A percentile compares a stretch with the other conserved stretches of the same genome.
Conservation (phyloP, 169 alveolate genomes). For the Cystoisospora suis region DNA sequence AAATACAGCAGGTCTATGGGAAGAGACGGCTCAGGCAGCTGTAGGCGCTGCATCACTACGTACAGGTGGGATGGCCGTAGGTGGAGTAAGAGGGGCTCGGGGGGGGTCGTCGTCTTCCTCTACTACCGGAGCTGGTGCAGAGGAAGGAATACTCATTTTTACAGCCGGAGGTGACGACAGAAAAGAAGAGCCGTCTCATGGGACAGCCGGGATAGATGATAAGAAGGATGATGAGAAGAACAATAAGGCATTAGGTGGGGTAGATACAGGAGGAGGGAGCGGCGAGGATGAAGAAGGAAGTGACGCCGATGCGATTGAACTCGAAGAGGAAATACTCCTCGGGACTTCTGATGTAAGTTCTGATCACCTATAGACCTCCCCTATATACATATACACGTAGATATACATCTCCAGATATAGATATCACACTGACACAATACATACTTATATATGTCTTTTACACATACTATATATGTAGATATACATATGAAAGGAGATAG, state of each 20-base stretch:
- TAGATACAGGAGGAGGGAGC: background rate
- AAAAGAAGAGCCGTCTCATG: background rate
- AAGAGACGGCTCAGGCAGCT: background rate
- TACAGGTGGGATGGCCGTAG: background rate
- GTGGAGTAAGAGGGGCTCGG: no score
- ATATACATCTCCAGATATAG: background rate
- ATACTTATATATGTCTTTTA: background rate
- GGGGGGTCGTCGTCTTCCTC: no score
- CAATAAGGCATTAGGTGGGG: no score
- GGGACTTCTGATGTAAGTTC: conserved; percentile 10
- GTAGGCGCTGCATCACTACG: background rate
- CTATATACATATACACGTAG: background rate
- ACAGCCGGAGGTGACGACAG: conserved; percentile 12
- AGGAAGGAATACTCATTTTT: background rate
- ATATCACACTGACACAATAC: background rate
- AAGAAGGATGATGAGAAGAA: no score
- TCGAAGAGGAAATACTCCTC: conserved; percentile 17
- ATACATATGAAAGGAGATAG: background rate
- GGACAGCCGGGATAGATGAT: background rate
- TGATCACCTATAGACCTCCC: background rate
- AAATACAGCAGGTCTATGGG: background rate
- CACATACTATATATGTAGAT: background rate
- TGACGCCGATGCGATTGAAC: conserved; percentile 15
- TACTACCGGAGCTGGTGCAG: background rate
- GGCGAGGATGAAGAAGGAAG: background rate